Conservation (phyloP, 805 yeast genomes). For the Grigorovia humatica region DNA sequence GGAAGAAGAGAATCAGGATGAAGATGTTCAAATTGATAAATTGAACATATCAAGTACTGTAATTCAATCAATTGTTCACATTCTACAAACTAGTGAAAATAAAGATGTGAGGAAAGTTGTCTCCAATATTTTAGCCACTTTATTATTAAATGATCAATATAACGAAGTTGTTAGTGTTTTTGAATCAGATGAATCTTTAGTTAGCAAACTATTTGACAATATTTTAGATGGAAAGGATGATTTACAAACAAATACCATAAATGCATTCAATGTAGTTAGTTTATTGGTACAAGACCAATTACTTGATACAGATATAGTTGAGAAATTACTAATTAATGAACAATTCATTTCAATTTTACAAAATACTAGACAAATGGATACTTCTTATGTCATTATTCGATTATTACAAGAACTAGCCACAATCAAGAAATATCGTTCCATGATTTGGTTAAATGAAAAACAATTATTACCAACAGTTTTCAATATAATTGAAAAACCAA, state of each 20-base stretch:
- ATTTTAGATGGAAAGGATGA: constrained; percentile 19
- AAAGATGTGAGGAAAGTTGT: constrained; percentile 25
- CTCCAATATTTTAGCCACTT: constrained; percentile 23
- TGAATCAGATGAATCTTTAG: constrained; percentile 12
- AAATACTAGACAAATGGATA: constrained; percentile 23
- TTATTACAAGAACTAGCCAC: constrained; percentile 25
- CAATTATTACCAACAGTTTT: constrained; percentile 41
- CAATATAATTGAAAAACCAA: constrained; percentile 28
- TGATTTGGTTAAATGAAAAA: constrained; percentile 26
- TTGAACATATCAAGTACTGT: constrained; percentile 10
- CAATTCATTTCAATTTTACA: constrained; percentile 16
- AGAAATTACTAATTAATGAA: constrained; percentile 14
- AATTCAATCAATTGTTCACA: constrained; percentile 19
- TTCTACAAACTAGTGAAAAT: constrained; percentile 13
- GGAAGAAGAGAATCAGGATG: not conserved
- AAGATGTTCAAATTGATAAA: constrained; percentile 19
- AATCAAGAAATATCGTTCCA: constrained; percentile 18
- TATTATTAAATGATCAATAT: constrained; percentile 17
- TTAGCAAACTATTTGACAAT: constrained; percentile 16
- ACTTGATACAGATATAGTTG: constrained; percentile 12
- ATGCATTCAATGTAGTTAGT: constrained; percentile 26
- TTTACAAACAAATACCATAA: constrained; percentile 23
- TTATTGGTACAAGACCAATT: constrained; percentile 21
- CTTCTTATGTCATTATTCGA: constrained; percentile 25
- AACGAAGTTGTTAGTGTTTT: constrained; percentile 12